Conservation (phyloP, 805 yeast species). For the Pichia kluyveri region DNA sequence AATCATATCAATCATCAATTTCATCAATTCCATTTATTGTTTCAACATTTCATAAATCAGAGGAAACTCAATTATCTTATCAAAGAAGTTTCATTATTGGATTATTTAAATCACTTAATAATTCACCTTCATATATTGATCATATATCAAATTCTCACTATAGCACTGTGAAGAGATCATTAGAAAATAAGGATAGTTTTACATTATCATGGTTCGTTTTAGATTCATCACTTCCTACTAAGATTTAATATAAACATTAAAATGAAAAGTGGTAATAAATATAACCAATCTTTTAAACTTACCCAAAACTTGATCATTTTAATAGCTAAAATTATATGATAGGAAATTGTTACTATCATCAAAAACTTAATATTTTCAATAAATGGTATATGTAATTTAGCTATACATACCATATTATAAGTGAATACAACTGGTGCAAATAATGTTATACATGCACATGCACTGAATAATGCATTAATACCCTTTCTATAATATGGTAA, state of each 20-base stretch:
- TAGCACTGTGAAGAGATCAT: slow-evolving; percentile 5
- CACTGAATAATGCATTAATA: slow-evolving; percentile 17
- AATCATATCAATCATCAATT: slow-evolving; percentile 12
- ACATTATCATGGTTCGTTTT: slow-evolving; percentile 10
- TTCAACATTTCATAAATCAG: slow-evolving; percentile 13
- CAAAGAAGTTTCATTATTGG: slow-evolving; percentile 18
- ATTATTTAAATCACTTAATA: slow-evolving; percentile 14
- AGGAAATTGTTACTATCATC: slow-evolving; percentile 1
- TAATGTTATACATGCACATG: slow-evolving; percentile 16
- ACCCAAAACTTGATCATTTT: slow-evolving; percentile 7
- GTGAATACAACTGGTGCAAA: slow-evolving; percentile 3
- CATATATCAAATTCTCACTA: slow-evolving; percentile 1
- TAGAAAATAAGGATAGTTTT: slow-evolving; percentile 2
- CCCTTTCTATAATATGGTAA: slow-evolving; percentile 21
- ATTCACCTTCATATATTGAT: slow-evolving; percentile 3
- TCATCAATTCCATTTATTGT: slow-evolving; percentile 10
- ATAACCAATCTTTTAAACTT: slow-evolving; percentile 15
- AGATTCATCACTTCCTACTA: slow-evolving; percentile 8
- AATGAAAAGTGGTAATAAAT: slow-evolving; percentile 19
- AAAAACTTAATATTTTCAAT: neutral
- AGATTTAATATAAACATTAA: slow-evolving; percentile 13
- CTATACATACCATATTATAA: neutral
- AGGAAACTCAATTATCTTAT: slow-evolving; percentile 12
- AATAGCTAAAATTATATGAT: slow-evolving; percentile 5
- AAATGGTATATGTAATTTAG: neutral